Base-by-base conservation (phyloP, 2,329 filamentous ascomycete genomes). In the Lachnellula cervina region DNA sequence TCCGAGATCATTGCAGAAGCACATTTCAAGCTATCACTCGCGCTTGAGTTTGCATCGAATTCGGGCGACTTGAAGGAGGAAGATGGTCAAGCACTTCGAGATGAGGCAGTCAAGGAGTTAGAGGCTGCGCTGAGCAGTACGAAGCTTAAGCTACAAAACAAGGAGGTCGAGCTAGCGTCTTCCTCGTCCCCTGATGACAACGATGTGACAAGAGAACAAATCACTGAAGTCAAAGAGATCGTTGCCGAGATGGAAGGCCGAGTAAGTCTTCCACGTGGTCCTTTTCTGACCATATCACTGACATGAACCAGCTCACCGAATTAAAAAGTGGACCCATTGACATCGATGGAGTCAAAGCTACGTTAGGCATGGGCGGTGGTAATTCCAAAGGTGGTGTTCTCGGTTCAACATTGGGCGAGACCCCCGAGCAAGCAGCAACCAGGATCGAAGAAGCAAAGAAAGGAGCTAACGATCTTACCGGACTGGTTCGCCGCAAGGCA, bases 11-110 rank as follows among this genome's bases (percentile, higher is more conserved):
- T 97, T 55, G 93, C 94, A 43, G 94, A 99, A 76, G 93, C 90
- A 16, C 91, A 99, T 75, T 99, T 89, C 77, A 97, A 97, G 74
- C 85, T 99, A 25, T 96, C 93, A 0, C 82, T 99, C 16, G 94
- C 94, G 0, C 81, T 99, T 28, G 94, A 99, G 69, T 97, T 97
- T 65, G 90, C 90, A 4, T 94, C 90, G 62, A 59, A 60, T 17
- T 47, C 51, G 35, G 55, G 54, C 3, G 58, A 82, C 74, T 73
- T 77, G 32, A 73, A 74, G 50, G 69, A 71, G 4, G 70, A 76
- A 58, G 77, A 91, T 54, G 87, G 91, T 68, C 85, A 90, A 70
- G 76, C 73, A 14, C 76, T 91, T 66, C 81, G 88, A 49, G 83
- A 86, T 60, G 87, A 92, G 71, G 88, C 88, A 0, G 83, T 83